phyloP scores from a whole-genome alignment of 805 yeast species.

The Lipomyces kockii region DNA sequence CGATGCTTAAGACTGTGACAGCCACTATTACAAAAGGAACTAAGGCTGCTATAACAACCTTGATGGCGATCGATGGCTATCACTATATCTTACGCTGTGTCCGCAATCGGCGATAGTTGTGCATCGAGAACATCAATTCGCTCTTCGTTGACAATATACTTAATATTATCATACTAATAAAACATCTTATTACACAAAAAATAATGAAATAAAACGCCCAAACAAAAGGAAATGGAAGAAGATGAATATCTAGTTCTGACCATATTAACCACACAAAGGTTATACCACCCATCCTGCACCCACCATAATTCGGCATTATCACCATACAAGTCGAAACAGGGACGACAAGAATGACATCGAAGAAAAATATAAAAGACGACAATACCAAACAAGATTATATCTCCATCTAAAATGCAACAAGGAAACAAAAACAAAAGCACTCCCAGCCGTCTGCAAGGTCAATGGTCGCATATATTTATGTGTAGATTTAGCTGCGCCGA shows the following conservation, averaged over 20 bases:
- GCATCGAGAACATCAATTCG: neutral
- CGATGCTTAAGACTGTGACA: no score
- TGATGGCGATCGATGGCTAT: no score
- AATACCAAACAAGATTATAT: neutral
- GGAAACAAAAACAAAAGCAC: neutral
- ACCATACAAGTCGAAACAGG: neutral
- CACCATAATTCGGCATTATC: neutral
- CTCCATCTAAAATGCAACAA: neutral
- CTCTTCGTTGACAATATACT: neutral
- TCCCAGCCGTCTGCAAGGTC: neutral
- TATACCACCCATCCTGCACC: neutral
- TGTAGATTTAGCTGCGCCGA: neutral
- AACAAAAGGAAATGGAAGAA: conserved; percentile 3
- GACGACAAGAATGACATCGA: neutral
- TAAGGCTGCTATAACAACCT: no score
- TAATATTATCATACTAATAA: neutral
- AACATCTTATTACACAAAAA: conserved; percentile 6
- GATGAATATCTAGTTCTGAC: neutral
- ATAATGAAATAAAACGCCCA: conserved; percentile 4
- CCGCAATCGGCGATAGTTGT: neutral
- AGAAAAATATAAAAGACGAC: neutral
- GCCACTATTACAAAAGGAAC: no score
- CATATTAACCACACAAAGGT: neutral
- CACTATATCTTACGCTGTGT: neutral
- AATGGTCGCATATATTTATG: neutral